Base-by-base conservation (phyloP, 192 early-diverging fungal genomes). In the Podochytrium sp. region DNA sequence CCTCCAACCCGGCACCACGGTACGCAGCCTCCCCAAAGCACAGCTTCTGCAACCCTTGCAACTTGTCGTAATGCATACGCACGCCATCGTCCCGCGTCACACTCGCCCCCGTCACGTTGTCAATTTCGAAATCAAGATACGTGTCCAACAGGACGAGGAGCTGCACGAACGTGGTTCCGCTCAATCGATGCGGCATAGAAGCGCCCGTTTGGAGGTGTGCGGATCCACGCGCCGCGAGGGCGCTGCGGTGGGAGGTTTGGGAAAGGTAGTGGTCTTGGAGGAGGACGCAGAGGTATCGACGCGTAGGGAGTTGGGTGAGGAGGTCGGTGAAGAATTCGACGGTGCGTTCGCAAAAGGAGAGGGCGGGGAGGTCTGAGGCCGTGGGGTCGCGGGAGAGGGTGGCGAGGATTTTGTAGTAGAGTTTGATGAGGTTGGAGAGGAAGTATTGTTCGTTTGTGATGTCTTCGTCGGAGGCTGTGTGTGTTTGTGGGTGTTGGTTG, bases 311-410 rank as follows among this genome's bases (percentile, higher is more conserved):
- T 80, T 98, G 96, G 20, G 93, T 86, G 62, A 91, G 89, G 7
- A 99, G 77, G 68, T 95, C 93, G 12, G 95, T 92, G 47, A 99
- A 69, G 23, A 99, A 86, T 79, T 98, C 95, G 12, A 97, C 63
- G 59, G 91, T 89, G 27, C 92, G 84, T 37, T 89, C 89, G 59
- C 82, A 83, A 60, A 92, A 95, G 29, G 74, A 72, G 30, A 93
- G 55, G 1, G 78, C 72, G 35, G 90, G 85, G 52, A 65, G 25
- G 41, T 79, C 49, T 4, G 72, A 76, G 63, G 76, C 20, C 51
- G 56, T 76, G 42, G 80, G 85, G 29, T 55, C 67, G 30, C 75
- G 76, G 27, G 84, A 81, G 51, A 91, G 89, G 7, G 82, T 73
- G 38, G 85, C 82, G 42, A 92, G 73, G 10, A 86, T 80, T 30